Evolutionary conservation across 305 asterid genomes (phyloP), one percentile per base, ranked within the genome.

Genomic region (Stenogyne calaminthoides): DNA sequence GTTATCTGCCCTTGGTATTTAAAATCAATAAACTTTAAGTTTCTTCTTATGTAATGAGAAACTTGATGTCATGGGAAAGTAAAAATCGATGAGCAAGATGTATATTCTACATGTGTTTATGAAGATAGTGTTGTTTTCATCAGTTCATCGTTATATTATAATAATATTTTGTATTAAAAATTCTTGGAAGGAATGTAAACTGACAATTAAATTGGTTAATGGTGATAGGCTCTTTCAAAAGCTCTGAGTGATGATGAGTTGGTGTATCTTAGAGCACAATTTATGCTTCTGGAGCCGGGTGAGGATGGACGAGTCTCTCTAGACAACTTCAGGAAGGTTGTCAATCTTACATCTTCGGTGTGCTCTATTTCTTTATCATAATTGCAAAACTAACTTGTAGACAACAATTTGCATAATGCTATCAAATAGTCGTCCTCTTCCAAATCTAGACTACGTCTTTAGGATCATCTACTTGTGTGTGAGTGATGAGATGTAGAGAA

Each of bases 261-360:
- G 84, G 84, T 91, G 67, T 91, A 91, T 77, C 95, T 93, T 64
- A 84, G 89, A 81, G 96, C 96, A 72, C 97, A 91, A 60, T 93
- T 93, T 83, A 79, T 84, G 90, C 96, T 89, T 80, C 72, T 93
- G 81, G 97, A 89, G 76, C 98, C 98, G 59, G 73, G 80, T 61
- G 90, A 86, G 75, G 97, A 89, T 57, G 97, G 96, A 15, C 80
- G 78, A 37, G 84, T 93, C 64, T 87, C 96, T 44, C 85, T 89
- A 3, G 96, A 91, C 40, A 88, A 93, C 86, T 93, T 89, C 81
- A 88, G 82, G 79, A 82, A 80, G 94, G 97, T 91, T 27, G 18
- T 44, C 9, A 27, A 18, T 59, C 36, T 32, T 32, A 32, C 36
- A 32, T 32, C 36, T 25, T 25, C 3, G 3, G 29, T 25, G 29